Base-by-base conservation (phyloP, 2,329 filamentous ascomycete species). In the Neoascochyta sp. region DNA sequence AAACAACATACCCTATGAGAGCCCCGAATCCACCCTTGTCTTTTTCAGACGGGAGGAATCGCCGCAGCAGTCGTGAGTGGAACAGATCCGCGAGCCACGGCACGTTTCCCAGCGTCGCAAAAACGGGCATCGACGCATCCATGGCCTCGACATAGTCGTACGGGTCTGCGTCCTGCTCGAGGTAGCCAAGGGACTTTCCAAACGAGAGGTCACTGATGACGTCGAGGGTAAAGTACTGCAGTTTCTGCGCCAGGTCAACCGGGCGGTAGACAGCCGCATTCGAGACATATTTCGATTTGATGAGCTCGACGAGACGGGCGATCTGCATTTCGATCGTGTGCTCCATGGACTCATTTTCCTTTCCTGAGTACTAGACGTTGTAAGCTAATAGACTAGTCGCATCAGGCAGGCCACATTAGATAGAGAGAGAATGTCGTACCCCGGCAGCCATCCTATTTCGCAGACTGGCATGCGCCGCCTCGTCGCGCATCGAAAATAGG, bases 151-250 rank as follows among this genome's bases (percentile, higher is more conserved):
- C 62, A 43, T 72, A 57, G 8, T 46, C 43, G 26, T 66, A 66
- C 0, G 70, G 35, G 39, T 76, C 73, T 7, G 60, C 47, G 28
- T 76, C 72, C 3, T 64, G 50, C 10, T 57, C 56, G 10, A 76
- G 52, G 41, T 68, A 73, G 1, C 73, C 73, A 39, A 74, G 74
- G 0, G 69, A 49, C 10, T 64, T 41, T 5, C 73, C 74, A 36
- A 75, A 74, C 0, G 70, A 69, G 3, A 78, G 47, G 19, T 66
- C 66, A 16, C 65, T 70, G 36, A 78, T 73, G 26, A 74, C 65
- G 38, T 77, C 75, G 5, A 76, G 57, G 1, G 73, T 73, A 29
- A 76, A 70, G 51, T 63, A 78, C 19, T 73, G 69, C 2, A 64
- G 56, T 34, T 71, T 70, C 3, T 55, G 52, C 2, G 58, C 68